These are phyloP conservation scores for Moricandia moricandioides DNA, from an alignment of 345 rosid genomes.

Conservation along the genomic window DNA sequence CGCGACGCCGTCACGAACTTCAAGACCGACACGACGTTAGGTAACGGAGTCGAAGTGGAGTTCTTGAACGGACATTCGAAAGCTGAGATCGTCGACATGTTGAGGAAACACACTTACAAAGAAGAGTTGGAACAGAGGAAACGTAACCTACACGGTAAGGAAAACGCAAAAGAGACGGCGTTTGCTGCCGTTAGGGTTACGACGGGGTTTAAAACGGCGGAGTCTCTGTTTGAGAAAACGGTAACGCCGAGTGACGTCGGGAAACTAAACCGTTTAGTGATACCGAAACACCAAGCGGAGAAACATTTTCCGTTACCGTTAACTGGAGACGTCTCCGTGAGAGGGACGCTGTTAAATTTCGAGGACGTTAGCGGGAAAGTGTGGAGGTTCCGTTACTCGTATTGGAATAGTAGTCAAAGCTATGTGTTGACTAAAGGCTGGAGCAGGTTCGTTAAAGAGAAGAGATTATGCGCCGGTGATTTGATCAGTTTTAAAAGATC, in stretches of 20 bases:
- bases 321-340: constrained; percentile 36
- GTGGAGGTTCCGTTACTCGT: constrained; percentile 93
- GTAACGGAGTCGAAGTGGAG: constrained; percentile 39
- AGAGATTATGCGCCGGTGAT: constrained; percentile 76
- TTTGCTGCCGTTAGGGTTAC: constrained; percentile 9
- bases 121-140: constrained; percentile 74
- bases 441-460: constrained; percentile 92
- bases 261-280: constrained; percentile 85
- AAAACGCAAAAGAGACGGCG: constrained; percentile 33
- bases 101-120: constrained; percentile 76
- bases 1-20: constrained; percentile 80
- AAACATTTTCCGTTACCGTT: constrained; percentile 61
- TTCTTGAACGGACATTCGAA: constrained; percentile 76
- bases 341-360: constrained; percentile 62
- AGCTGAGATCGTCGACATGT: constrained; percentile 85
- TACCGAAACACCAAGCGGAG: constrained; percentile 94
- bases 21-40: neutral
- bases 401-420: constrained; percentile 96
- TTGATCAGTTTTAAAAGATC: constrained; percentile 72
- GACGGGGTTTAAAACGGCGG: constrained; percentile 43
- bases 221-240: constrained; percentile 77
- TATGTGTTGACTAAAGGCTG: constrained; percentile 93
- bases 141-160: constrained; percentile 13
- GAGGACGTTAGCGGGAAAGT: constrained; percentile 71
- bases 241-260: constrained; percentile 96